These are phyloP conservation scores for Clathrus columnatus DNA, from an alignment of 768 basidiomycete species.

Conservation along the genomic window DNA sequence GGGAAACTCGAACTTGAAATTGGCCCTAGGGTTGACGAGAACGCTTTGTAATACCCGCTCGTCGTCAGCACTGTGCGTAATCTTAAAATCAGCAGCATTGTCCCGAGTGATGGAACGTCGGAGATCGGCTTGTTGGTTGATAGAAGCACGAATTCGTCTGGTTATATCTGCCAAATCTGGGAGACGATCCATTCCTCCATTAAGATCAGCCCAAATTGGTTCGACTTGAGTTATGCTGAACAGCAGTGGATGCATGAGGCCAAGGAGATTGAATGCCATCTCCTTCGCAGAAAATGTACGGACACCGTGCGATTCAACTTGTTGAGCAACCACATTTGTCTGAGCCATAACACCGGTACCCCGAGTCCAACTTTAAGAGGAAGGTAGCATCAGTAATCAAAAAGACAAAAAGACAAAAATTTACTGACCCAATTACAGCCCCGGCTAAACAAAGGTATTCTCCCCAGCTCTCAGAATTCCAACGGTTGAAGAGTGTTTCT, in stretches of 20 bases:
- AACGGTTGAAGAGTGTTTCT: conserved; percentile 96
- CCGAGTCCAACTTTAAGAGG: conserved; percentile 76
- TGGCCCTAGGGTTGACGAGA: conserved; percentile 90
- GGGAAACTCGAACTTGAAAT: conserved; percentile 96
- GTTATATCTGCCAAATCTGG: conserved; percentile 93
- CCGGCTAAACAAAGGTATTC: conserved; percentile 97
- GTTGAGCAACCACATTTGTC: conserved; percentile 89
- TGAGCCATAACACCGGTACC: conserved; percentile 96
- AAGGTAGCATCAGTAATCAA: neutral
- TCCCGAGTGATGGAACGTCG: conserved; percentile 91
- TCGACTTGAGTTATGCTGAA: conserved; percentile 99
- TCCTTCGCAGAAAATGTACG: conserved; percentile 99
- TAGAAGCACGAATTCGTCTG: conserved; percentile 67
- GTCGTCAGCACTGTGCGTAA: conserved; percentile 80
- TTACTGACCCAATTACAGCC: conserved; percentile 87
- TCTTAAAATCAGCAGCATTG: conserved; percentile 93
- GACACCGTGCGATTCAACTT: conserved; percentile 86
- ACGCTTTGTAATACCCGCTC: conserved; percentile 90
- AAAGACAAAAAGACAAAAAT: neutral
- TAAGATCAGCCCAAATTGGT: conserved; percentile 98
- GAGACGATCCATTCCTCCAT: conserved; percentile 96
- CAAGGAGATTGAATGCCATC: conserved; percentile 99
- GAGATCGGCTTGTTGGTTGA: conserved; percentile 83
- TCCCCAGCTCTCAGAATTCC: conserved; percentile 98
- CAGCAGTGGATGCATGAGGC: conserved; percentile 96